Conservation (phyloP, 225 moss, liverwort and hornwort genomes). For the Ulota crispa region DNA sequence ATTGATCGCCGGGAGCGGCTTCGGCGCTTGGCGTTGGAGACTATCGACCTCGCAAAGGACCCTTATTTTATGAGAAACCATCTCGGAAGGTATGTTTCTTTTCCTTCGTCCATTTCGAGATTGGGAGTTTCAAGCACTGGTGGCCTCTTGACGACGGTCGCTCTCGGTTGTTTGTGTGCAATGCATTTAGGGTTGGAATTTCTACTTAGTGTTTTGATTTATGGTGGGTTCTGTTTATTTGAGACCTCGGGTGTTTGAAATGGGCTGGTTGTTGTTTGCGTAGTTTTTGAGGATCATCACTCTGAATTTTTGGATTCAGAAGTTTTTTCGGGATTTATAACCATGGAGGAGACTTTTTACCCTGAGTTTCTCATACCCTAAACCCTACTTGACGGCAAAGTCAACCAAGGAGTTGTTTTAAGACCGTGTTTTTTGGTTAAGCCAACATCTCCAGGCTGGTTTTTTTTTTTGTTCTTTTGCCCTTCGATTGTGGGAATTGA, state of each 20-base stretch:
- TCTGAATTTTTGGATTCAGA: background rate
- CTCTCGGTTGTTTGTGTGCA: background rate
- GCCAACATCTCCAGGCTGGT: background rate
- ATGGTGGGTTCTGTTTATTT: background rate
- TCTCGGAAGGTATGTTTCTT: slow-evolving; percentile 72
- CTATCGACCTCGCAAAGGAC: slow-evolving; percentile 96
- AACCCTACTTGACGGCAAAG: background rate
- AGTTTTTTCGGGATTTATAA: background rate
- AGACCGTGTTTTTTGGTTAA: background rate
- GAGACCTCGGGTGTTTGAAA: background rate
- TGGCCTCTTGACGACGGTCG: background rate
- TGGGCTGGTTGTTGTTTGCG: background rate
- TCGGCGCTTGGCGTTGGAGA: slow-evolving; percentile 90
- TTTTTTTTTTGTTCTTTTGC: background rate
- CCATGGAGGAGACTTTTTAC: background rate
- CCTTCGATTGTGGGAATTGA: background rate
- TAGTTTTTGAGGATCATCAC: background rate
- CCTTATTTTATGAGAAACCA: slow-evolving; percentile 99
- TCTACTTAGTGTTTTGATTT: background rate
- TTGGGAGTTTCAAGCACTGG: background rate
- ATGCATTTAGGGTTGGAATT: slow-evolving; percentile 12
- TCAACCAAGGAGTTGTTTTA: background rate
- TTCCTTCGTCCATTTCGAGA: background rate
- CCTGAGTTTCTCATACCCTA: background rate
- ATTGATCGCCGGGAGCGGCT: slow-evolving; percentile 94